A percentile compares a stretch with the other conserved stretches of the same genome.
These are phyloP conservation scores for Trichosporon ovoides DNA, from an alignment of 1,284 basidiomycete genomes.

Conservation along the genomic window DNA sequence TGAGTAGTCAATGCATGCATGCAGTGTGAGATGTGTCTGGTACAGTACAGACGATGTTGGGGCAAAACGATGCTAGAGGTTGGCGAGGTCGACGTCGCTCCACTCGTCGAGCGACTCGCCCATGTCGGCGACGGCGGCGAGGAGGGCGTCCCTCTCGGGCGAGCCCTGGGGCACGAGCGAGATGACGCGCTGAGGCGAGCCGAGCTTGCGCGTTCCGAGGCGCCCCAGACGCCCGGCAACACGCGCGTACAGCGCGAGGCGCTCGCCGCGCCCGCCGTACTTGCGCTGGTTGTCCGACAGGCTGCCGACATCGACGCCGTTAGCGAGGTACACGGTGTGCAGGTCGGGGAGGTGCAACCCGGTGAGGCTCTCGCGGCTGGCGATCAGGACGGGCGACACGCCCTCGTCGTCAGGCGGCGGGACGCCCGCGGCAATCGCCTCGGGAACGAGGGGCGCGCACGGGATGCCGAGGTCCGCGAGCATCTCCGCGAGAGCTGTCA, in stretches of 20 bases:
- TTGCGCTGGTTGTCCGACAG: conserved; percentile 18
- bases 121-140: not conserved
- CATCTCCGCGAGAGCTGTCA: conserved; percentile 17
- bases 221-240: conserved; percentile 32
- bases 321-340: conserved; percentile 32
- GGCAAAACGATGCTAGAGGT: not conserved
- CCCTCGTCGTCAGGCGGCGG: conserved; percentile 1
- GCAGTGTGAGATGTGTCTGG: too few species aligned
- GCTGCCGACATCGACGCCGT: conserved; percentile 30
- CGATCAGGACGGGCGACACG: conserved; percentile 19
- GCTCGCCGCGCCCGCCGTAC: conserved; percentile 14
- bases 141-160: not conserved
- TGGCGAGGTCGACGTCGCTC: not conserved
- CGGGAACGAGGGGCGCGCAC: conserved; percentile 23
- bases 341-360: conserved; percentile 31
- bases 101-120: not conserved
- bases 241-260: conserved; percentile 24
- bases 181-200: conserved; percentile 23
- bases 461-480: conserved; percentile 21
- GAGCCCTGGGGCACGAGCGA: conserved; percentile 22
- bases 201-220: conserved; percentile 18
- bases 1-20: too few species aligned
- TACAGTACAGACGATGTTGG: too few species aligned
- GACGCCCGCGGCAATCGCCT: conserved; percentile 19
- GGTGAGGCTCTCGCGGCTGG: conserved; percentile 24